phyloP scores from a whole-genome alignment of 2,329 filamentous ascomycete species.

The Sporothrix luriei region DNA sequence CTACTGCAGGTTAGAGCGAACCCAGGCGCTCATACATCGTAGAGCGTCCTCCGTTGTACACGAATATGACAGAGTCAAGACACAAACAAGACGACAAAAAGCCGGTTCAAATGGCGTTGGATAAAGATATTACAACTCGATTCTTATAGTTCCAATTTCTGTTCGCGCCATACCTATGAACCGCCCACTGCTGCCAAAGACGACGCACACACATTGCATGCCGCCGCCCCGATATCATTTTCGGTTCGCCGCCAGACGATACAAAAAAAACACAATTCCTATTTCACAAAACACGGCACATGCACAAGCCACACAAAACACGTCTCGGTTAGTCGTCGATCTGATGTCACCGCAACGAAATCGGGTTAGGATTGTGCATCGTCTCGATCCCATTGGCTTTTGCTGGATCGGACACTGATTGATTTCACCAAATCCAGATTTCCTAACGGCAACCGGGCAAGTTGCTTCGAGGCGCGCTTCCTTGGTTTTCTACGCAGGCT shows the following conservation, averaged over 20 bases:
- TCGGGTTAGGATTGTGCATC: constrained; percentile 7
- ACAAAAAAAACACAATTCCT: neutral
- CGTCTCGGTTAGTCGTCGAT: neutral
- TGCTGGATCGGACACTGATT: constrained; percentile 13
- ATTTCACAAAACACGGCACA: constrained; percentile 6
- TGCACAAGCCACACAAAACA: neutral
- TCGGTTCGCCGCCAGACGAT: neutral
- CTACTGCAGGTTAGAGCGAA: constrained; percentile 15
- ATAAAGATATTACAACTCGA: neutral
- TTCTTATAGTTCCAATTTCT: too few relatives aligned
- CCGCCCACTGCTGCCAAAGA: neutral
- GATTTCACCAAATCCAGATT: constrained; percentile 14
- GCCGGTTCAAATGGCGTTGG: neutral
- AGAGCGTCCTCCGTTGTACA: neutral
- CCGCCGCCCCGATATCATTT: neutral
- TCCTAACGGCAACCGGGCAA: neutral
- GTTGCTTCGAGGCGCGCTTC: constrained; percentile 22
- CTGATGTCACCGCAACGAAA: neutral
- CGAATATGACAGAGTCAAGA: neutral
- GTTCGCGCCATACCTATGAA: neutral
- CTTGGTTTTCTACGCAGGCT: constrained; percentile 37
- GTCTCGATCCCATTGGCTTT: constrained; percentile 20
- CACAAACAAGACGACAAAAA: constrained; percentile 3
- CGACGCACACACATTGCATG: neutral
- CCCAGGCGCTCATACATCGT: neutral